Conservation (phyloP, 164 flowering plant genomes). For the Magnolia sinica region DNA sequence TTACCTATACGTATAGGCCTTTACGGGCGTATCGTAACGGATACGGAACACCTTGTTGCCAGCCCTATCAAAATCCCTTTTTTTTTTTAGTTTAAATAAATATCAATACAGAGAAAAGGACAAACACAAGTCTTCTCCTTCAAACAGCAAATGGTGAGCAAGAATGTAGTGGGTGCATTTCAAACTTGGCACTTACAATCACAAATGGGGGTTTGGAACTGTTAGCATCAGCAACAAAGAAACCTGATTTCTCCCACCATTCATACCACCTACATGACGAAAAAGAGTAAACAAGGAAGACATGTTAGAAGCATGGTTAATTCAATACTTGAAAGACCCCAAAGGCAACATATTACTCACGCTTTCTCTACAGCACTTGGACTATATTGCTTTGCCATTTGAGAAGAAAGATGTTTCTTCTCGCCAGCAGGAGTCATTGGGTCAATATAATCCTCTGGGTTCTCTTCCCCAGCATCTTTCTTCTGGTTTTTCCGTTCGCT, state of each 20-base stretch:
- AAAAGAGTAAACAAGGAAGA: not conserved
- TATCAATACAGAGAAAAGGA: no score
- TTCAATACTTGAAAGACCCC: not conserved
- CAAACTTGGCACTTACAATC: conserved; percentile 56
- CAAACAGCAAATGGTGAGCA: not conserved
- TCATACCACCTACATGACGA: conserved; percentile 69
- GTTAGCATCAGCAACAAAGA: conserved; percentile 71
- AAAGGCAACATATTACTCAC: conserved; percentile 35
- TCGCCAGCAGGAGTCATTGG: conserved; percentile 80
- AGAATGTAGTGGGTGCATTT: not conserved
- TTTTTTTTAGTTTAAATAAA: no score
- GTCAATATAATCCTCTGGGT: conserved; percentile 65
- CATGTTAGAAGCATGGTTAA: not conserved
- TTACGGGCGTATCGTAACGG: no score
- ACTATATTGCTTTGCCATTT: conserved; percentile 83
- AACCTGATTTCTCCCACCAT: conserved; percentile 92
- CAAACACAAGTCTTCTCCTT: not conserved
- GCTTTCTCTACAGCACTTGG: conserved; percentile 85
- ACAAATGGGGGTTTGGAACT: conserved; percentile 84
- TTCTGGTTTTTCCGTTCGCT: conserved; percentile 51
- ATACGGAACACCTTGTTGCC: no score
- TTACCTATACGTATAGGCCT: no score
- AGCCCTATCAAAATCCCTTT: no score
- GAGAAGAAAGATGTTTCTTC: conserved; percentile 72
- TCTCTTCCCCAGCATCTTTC: conserved; percentile 59